These are phyloP conservation scores for Botrytis medusae DNA, from an alignment of 2,329 filamentous ascomycete genomes.

Conservation along the genomic window DNA sequence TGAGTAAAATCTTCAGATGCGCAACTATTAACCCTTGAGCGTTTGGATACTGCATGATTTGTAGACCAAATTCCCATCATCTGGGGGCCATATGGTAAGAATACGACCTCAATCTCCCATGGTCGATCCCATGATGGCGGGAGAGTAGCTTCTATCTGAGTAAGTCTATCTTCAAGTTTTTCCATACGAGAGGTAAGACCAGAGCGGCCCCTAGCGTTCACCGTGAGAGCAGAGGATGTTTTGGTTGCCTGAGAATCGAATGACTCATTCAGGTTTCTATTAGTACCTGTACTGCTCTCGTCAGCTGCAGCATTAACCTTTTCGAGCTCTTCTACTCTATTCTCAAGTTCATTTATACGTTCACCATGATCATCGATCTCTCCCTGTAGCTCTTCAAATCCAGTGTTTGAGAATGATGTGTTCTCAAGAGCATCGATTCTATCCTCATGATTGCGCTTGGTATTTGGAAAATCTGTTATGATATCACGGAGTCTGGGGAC, in stretches of 20 bases:
- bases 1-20: conserved; percentile 50
- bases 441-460: conserved; percentile 50
- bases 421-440: conserved; percentile 70
- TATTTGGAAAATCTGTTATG: conserved; percentile 32
- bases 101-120: conserved; percentile 75
- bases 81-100: conserved; percentile 66
- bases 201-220: conserved; percentile 39
- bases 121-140: conserved; percentile 62
- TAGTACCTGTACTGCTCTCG: conserved; percentile 32
- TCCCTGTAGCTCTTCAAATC: conserved; percentile 69
- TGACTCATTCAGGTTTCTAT: conserved; percentile 34
- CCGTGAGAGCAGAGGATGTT: conserved; percentile 42
- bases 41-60: conserved; percentile 42
- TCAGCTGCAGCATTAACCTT: conserved; percentile 51
- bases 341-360: conserved; percentile 68
- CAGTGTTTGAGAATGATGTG: conserved; percentile 63
- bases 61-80: conserved; percentile 55
- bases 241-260: conserved; percentile 39
- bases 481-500: conserved; percentile 32
- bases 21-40: conserved; percentile 41
- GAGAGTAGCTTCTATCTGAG: conserved; percentile 33
- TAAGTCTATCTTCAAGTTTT: conserved; percentile 46
- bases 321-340: conserved; percentile 59
- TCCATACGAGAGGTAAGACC: conserved; percentile 46
- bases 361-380: conserved; percentile 66